These are phyloP conservation scores for Colletotrichum sp. DNA, from an alignment of 2,329 filamentous ascomycete species.

Conservation along the genomic window DNA sequence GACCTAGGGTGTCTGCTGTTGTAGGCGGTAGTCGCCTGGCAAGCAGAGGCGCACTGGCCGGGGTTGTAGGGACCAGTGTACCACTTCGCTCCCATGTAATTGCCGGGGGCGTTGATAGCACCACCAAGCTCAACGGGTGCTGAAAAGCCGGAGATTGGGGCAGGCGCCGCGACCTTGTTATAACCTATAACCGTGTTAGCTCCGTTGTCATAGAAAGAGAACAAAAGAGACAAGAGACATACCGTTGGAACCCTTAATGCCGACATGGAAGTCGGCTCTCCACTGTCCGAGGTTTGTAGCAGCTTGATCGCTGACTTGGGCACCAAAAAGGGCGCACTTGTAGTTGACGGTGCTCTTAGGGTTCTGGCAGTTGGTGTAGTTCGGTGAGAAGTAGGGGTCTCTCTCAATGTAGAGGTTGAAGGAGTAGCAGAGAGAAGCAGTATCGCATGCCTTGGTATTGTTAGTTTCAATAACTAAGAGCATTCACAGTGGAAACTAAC, in stretches of 20 bases:
- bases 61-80: background rate
- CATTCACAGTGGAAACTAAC: background rate
- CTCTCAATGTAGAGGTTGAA: conserved; percentile 14
- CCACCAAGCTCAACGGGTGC: background rate
- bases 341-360: background rate
- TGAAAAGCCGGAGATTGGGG: background rate
- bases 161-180: background rate
- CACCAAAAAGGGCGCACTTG: conserved; percentile 12
- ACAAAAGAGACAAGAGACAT: background rate
- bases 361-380: background rate
- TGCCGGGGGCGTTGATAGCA: background rate
- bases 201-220: background rate
- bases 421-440: background rate
- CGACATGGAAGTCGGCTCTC: conserved; percentile 17
- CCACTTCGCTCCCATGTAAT: conserved; percentile 2
- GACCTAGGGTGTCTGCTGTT: background rate
- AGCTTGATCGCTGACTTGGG: background rate
- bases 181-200: background rate
- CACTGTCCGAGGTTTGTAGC: conserved; percentile 17
- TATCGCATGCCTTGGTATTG: conserved; percentile 1
- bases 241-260: conserved; percentile 18
- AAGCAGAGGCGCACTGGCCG: background rate
- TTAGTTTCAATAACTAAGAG: background rate
- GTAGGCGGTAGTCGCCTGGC: conserved; percentile 1
- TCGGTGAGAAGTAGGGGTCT: background rate